phyloP scores from a whole-genome alignment of 495 filamentous ascomycete genomes.

The Lepraria neglecta region DNA sequence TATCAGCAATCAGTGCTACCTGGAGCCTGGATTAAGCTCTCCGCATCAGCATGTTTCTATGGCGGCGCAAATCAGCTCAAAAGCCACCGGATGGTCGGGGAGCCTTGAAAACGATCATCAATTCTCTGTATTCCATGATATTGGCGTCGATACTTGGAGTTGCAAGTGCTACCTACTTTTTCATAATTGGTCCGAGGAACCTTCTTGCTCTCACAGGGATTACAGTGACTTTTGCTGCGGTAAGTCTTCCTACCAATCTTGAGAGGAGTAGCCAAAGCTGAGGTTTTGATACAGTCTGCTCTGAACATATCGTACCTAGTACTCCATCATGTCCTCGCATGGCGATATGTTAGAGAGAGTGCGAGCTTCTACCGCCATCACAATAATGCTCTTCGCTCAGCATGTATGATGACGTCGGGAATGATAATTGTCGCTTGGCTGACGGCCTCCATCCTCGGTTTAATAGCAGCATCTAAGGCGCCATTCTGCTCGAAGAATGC shows the following conservation, averaged over 20 bases:
- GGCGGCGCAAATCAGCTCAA: neutral
- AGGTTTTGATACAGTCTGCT: constrained; percentile 3
- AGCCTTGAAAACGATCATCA: constrained; percentile 3
- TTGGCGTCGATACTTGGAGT: neutral
- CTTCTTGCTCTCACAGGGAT: neutral
- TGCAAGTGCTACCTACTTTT: constrained; percentile 10
- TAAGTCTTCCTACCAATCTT: constrained; percentile 2
- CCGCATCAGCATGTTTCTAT: neutral
- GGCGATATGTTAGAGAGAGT: neutral
- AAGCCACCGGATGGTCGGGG: neutral
- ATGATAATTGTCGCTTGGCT: constrained; percentile 11
- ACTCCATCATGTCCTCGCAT: constrained; percentile 13
- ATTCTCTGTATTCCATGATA: constrained; percentile 7
- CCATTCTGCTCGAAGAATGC: constrained; percentile 15
- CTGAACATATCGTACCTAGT: constrained; percentile 9
- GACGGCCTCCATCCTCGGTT: constrained; percentile 9
- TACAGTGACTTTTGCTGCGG: constrained; percentile 10
- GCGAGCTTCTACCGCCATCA: neutral
- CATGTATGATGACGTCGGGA: constrained; percentile 10
- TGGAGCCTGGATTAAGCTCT: neutral
- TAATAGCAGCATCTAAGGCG: constrained; percentile 15
- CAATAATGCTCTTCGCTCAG: neutral
- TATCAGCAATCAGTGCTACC: neutral
- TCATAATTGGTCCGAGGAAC: constrained; percentile 1
- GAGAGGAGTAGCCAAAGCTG: constrained; percentile 1